Conservation (phyloP, 1,284 basidiomycete genomes). For the Ceraceosorus guamensis region DNA sequence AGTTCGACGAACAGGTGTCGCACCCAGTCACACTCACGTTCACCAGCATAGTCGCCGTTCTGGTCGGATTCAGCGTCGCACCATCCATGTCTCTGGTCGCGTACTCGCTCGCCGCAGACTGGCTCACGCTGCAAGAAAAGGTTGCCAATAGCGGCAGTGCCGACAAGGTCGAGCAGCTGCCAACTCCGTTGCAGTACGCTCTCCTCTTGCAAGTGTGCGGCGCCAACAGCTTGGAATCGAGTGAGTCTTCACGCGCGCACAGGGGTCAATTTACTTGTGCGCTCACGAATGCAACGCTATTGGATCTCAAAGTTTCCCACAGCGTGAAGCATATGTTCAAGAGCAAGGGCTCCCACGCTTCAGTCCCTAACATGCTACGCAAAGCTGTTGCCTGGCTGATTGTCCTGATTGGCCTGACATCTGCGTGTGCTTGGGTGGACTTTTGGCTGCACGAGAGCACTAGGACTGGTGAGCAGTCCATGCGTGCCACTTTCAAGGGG, state of each 20-base stretch:
- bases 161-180: slow-evolving; percentile 7
- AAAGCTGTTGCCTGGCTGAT: slow-evolving; percentile 12
- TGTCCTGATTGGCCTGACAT: too few species aligned
- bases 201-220: slow-evolving; percentile 12
- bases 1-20: slow-evolving; percentile 9
- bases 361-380: slow-evolving; percentile 8
- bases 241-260: too few species aligned
- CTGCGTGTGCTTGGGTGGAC: too few species aligned
- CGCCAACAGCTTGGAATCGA: slow-evolving; percentile 6
- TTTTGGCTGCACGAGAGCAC: too few species aligned
- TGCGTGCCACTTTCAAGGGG: too few species aligned
- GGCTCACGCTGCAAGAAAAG: slow-evolving; percentile 9
- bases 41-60: slow-evolving; percentile 9
- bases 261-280: too few species aligned
- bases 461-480: too few species aligned
- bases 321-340: slow-evolving; percentile 7
- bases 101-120: slow-evolving; percentile 12
- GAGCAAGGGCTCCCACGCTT: slow-evolving; percentile 1
- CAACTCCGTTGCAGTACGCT: slow-evolving; percentile 13
- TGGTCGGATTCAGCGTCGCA: slow-evolving; percentile 11
- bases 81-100: slow-evolving; percentile 14
- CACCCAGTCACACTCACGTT: slow-evolving; percentile 13
- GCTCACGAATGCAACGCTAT: too few species aligned
- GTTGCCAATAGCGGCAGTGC: not conserved
- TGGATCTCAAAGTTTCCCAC: too few species aligned